Percentiles rank a stretch among this genome's conserved stretches.
These are phyloP conservation scores for Fusarium sp. DNA, from an alignment of 2,329 filamentous ascomycete genomes.

Conservation along the genomic window DNA sequence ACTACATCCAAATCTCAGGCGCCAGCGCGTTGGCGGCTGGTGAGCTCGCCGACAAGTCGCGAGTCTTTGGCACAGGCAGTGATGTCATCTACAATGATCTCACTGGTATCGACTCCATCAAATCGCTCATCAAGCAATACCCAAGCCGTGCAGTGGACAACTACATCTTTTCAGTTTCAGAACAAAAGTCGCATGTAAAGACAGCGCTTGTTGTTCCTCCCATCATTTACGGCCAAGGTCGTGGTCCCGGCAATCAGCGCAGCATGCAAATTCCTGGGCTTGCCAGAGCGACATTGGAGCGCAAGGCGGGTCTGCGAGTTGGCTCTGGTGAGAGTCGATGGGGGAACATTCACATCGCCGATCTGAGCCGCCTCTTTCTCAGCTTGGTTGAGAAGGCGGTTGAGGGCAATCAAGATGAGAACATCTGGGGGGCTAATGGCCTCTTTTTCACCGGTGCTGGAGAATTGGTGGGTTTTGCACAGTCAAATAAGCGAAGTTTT, in stretches of 20 bases:
- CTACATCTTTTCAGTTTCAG: slow-evolving; percentile 43
- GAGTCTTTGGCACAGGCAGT: slow-evolving; percentile 40
- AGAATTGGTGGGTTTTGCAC: slow-evolving; percentile 39
- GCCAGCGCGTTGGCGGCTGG: slow-evolving; percentile 46
- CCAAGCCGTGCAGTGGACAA: slow-evolving; percentile 49
- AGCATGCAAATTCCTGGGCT: slow-evolving; percentile 52
- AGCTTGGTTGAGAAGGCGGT: slow-evolving; percentile 46
- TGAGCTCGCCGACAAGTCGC: slow-evolving; percentile 45
- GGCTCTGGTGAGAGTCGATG: slow-evolving; percentile 48
- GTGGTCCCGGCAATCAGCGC: slow-evolving; percentile 49
- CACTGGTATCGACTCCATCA: slow-evolving; percentile 37
- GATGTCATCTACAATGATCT: slow-evolving; percentile 49
- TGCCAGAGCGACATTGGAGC: slow-evolving; percentile 40
- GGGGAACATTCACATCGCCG: slow-evolving; percentile 49
- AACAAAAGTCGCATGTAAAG: slow-evolving; percentile 33
- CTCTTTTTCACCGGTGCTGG: slow-evolving; percentile 48
- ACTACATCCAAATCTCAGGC: slow-evolving; percentile 51
- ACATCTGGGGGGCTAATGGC: slow-evolving; percentile 50
- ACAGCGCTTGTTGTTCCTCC: slow-evolving; percentile 50
- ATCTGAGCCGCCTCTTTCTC: slow-evolving; percentile 45
- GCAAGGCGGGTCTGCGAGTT: slow-evolving; percentile 43
- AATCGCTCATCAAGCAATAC: slow-evolving; percentile 40
- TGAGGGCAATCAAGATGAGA: slow-evolving; percentile 24
- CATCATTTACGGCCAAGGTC: slow-evolving; percentile 51
- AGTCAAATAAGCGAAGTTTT: neutral